Conservation (phyloP, 1,284 basidiomycete species). For the Ceraceosorus guamensis region DNA sequence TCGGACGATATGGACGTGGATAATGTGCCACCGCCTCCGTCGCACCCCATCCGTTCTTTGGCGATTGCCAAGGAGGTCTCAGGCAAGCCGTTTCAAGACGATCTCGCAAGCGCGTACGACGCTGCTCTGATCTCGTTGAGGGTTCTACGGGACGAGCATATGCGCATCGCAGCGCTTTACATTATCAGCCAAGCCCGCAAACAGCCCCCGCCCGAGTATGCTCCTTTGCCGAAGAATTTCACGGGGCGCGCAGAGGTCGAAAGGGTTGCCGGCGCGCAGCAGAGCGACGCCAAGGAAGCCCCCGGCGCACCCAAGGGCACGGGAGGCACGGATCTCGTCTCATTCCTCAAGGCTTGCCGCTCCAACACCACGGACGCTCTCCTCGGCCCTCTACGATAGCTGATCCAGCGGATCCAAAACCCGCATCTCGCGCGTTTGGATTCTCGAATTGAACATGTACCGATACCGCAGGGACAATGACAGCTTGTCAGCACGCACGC, state of each 20-base stretch:
- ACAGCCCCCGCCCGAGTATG: constrained; percentile 26
- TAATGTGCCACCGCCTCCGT: constrained; percentile 1
- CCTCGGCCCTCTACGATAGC: constrained; percentile 6
- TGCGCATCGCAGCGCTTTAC: constrained; percentile 75
- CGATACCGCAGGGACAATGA: too few relatives aligned
- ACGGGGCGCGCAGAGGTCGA: constrained; percentile 5
- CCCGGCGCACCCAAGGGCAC: constrained; percentile 33
- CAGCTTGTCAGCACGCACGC: too few relatives aligned
- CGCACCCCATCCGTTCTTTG: constrained; percentile 33
- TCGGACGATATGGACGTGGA: neutral
- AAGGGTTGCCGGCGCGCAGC: neutral
- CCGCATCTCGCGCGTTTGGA: too few relatives aligned
- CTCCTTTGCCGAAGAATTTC: constrained; percentile 23
- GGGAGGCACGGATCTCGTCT: constrained; percentile 41
- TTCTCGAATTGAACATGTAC: too few relatives aligned
- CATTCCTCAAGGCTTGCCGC: constrained; percentile 36
- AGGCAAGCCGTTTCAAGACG: constrained; percentile 8
- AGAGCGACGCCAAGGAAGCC: constrained; percentile 11
- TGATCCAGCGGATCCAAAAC: too few relatives aligned
- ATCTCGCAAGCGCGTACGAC: constrained; percentile 57
- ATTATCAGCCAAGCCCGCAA: constrained; percentile 49
- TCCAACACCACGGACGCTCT: constrained; percentile 37
- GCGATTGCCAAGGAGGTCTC: constrained; percentile 22
- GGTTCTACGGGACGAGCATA: constrained; percentile 75
- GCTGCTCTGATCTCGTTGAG: constrained; percentile 65